These are phyloP conservation scores for Vairimorpha necatrix DNA, from an alignment of 371 early-diverging fungal species.

Conservation along the genomic window DNA sequence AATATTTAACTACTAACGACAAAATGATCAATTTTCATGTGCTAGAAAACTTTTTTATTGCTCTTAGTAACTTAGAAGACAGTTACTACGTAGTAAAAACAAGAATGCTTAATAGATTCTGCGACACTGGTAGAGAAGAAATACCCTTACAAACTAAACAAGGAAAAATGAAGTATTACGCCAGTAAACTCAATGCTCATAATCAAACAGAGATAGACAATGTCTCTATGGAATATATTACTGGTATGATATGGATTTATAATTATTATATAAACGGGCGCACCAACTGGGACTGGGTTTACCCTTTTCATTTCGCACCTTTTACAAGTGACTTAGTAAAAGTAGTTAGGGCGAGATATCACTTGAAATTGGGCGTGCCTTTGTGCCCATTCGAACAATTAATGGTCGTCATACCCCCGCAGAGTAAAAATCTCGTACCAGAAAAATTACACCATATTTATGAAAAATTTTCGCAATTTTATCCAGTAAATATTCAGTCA, in stretches of 20 bases:
- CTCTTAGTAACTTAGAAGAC: conserved; percentile 51
- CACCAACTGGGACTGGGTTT: conserved; percentile 94
- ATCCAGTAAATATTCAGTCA: conserved; percentile 78
- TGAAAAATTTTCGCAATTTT: conserved; percentile 78
- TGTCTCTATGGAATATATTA: conserved; percentile 76
- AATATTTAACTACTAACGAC: conserved; percentile 53
- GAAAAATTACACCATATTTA: conserved; percentile 72
- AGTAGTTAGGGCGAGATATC: conserved; percentile 66
- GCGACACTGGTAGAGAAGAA: conserved; percentile 37
- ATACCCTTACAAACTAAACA: conserved; percentile 33
- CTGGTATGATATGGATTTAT: conserved; percentile 94
- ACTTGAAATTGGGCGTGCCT: conserved; percentile 74
- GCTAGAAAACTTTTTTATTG: conserved; percentile 45
- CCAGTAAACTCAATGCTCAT: conserved; percentile 50
- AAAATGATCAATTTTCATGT: conserved; percentile 49
- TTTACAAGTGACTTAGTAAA: conserved; percentile 78
- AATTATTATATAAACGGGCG: conserved; percentile 89
- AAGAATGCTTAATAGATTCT: conserved; percentile 27
- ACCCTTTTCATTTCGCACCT: conserved; percentile 93
- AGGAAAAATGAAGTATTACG: conserved; percentile 60
- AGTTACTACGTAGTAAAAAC: conserved; percentile 47
- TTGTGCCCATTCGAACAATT: conserved; percentile 89
- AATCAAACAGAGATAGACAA: conserved; percentile 45
- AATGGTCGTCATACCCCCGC: conserved; percentile 91
- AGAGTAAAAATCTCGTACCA: conserved; percentile 66